These are phyloP conservation scores for Hymenoscyphus scutula DNA, from an alignment of 2,329 filamentous ascomycete species.

Conservation along the genomic window DNA sequence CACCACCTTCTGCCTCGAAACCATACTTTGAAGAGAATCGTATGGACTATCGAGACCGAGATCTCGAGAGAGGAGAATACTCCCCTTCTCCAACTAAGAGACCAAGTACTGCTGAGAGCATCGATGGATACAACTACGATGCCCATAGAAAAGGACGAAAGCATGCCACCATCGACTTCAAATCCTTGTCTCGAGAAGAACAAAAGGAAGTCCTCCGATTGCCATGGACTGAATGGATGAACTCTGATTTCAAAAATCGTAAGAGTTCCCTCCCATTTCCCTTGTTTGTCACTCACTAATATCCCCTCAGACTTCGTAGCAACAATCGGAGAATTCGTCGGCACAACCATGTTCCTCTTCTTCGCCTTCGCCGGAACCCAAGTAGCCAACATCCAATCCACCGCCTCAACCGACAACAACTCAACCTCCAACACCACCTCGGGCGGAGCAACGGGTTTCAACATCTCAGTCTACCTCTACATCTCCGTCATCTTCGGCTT, in stretches of 20 bases:
- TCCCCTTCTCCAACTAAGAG: conserved; percentile 18
- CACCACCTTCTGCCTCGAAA: conserved; percentile 24
- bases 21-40: conserved; percentile 28
- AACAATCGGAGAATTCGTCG: conserved; percentile 33
- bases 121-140: conserved; percentile 33
- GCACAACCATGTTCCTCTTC: conserved; percentile 40
- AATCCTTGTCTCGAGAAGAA: conserved; percentile 40
- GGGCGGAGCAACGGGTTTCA: conserved; percentile 43
- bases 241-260: conserved; percentile 45
- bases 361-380: conserved; percentile 36
- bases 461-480: conserved; percentile 42
- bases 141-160: conserved; percentile 10
- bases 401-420: conserved; percentile 21
- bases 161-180: conserved; percentile 38
- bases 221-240: conserved; percentile 47
- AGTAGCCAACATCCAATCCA: conserved; percentile 34
- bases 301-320: conserved; percentile 29
- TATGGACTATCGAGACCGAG: conserved; percentile 17
- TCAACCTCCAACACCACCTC: conserved; percentile 40
- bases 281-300: conserved; percentile 15
- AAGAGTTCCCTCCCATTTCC: conserved; percentile 18
- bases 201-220: conserved; percentile 45
- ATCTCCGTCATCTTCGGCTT: conserved; percentile 36
- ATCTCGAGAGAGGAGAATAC: conserved; percentile 23
- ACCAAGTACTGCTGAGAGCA: conserved; percentile 21